phyloP scores from a whole-genome alignment of 106 monocot species.

The Dioscorea dumetorum region DNA sequence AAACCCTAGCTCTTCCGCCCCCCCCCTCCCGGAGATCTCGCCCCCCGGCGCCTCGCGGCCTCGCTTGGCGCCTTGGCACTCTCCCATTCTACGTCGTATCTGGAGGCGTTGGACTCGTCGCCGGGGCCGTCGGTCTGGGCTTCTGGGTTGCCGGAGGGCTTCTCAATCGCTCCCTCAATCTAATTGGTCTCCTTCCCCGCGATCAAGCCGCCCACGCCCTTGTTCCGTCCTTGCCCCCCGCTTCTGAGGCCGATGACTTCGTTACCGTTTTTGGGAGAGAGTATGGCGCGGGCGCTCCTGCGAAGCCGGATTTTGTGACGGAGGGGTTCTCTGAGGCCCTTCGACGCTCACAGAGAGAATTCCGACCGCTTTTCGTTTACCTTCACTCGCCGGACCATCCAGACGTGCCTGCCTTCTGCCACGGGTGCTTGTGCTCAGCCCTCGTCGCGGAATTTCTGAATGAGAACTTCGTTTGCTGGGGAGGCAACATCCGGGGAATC shows the following conservation, averaged over 20 bases:
- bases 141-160: slow-evolving; percentile 8
- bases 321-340: slow-evolving; percentile 89
- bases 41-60: slow-evolving; percentile 27
- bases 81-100: slow-evolving; percentile 88
- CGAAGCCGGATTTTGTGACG: slow-evolving; percentile 43
- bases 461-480: slow-evolving; percentile 90
- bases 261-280: slow-evolving; percentile 58
- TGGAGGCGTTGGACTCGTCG: slow-evolving; percentile 59
- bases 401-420: slow-evolving; percentile 70
- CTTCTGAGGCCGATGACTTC: slow-evolving; percentile 69
- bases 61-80: slow-evolving; percentile 76
- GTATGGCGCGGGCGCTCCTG: slow-evolving; percentile 13
- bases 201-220: slow-evolving; percentile 4
- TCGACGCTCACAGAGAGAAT: slow-evolving; percentile 71
- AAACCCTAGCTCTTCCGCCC: not conserved
- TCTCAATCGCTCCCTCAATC: slow-evolving; percentile 22
- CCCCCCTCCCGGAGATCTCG: not conserved
- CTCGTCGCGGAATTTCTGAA: slow-evolving; percentile 68
- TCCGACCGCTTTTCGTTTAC: slow-evolving; percentile 80
- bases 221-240: no score
- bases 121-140: slow-evolving; percentile 68
- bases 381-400: slow-evolving; percentile 93
- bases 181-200: slow-evolving; percentile 19
- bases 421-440: slow-evolving; percentile 42
- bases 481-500: slow-evolving; percentile 72